These are phyloP conservation scores for Apophysomyces trapeziformis DNA, from an alignment of 371 early-diverging fungal species.

Conservation along the genomic window DNA sequence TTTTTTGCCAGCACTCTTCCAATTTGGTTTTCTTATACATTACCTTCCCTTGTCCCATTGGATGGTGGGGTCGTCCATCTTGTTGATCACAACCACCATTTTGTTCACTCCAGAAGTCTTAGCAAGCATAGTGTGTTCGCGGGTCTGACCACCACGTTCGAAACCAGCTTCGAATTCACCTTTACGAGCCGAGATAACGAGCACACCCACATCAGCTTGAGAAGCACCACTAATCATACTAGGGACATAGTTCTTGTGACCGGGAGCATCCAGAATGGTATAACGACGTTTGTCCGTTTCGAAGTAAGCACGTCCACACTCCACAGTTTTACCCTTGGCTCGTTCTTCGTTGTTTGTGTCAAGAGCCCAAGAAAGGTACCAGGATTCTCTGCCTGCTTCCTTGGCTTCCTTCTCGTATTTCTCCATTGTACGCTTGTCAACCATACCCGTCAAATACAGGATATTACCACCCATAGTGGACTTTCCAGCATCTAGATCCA, in stretches of 20 bases:
- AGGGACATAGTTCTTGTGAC: conserved; percentile 99
- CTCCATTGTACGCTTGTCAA: conserved; percentile 99
- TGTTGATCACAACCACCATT: conserved; percentile 93
- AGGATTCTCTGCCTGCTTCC: conserved; percentile 95
- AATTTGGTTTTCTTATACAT: background rate
- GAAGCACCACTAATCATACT: conserved; percentile 98
- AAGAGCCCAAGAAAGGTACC: conserved; percentile 98
- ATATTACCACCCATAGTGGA: conserved; percentile 99
- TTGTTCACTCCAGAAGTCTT: conserved; percentile 96
- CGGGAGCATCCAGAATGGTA: conserved; percentile 98
- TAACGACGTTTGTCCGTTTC: conserved; percentile 94
- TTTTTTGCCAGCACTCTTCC: background rate
- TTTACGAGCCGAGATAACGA: conserved; percentile 97
- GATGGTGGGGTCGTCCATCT: conserved; percentile 99
- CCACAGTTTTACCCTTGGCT: conserved; percentile 98
- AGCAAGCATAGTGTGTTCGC: conserved; percentile 98
- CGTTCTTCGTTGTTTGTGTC: conserved; percentile 97
- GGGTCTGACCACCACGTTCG: conserved; percentile 99
- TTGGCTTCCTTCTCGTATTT: conserved; percentile 98
- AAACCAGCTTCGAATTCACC: conserved; percentile 99
- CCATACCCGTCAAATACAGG: conserved; percentile 94
- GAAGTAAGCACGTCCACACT: conserved; percentile 97
- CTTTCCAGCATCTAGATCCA: conserved; percentile 96
- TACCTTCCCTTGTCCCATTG: conserved; percentile 87
- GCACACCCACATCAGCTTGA: conserved; percentile 96